Base-by-base conservation (phyloP, 495 filamentous ascomycete genomes). In the Daldinia decipiens region DNA sequence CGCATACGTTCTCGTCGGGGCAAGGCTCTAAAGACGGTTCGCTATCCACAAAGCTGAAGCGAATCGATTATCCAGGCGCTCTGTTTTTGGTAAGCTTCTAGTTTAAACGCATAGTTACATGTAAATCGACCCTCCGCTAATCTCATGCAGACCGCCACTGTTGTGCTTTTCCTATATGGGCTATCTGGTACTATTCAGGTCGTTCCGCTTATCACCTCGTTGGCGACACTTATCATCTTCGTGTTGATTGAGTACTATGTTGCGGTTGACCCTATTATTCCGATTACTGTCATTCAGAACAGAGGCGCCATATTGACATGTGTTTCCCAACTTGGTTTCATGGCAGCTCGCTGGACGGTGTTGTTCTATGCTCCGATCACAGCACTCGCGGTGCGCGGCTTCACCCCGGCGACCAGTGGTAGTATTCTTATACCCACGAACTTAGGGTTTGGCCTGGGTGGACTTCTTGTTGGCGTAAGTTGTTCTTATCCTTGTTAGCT, bases 361-460 rank as follows among this genome's bases (percentile, higher is more conserved):
- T 80, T 95, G 6, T 93, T 93, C 78, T 94, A 90, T 80, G 84
- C 88, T 0, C 92, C 92, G 0, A 86, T 90, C 31, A 93, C 92
- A 70, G 87, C 90, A 5, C 86, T 94, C 60, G 88, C 90, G 3
- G 88, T 94, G 0, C 86, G 87, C 4, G 85, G 84, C 55, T 90
- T 90, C 83, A 77, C 81, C 9, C 88, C 90, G 3, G 89, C 89
- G 4, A 78, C 83, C 0, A 90, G 91, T 1, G 92, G 92, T 0
- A 81, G 88, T 17, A 90, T 93, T 34, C 80, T 95, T 4, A 85
- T 93, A 53, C 90, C 92, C 0, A 94, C 91, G 0, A 95, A 94
- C 75, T 74, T 85, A 2, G 92, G 91, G 0, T 94, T 95, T 70
- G 91, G 87, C 0, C 51, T 84, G 2, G 92, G 92, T 32, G 91